Conservation (phyloP, 441 rosid genomes). For the Adansonia rubrostipa region DNA sequence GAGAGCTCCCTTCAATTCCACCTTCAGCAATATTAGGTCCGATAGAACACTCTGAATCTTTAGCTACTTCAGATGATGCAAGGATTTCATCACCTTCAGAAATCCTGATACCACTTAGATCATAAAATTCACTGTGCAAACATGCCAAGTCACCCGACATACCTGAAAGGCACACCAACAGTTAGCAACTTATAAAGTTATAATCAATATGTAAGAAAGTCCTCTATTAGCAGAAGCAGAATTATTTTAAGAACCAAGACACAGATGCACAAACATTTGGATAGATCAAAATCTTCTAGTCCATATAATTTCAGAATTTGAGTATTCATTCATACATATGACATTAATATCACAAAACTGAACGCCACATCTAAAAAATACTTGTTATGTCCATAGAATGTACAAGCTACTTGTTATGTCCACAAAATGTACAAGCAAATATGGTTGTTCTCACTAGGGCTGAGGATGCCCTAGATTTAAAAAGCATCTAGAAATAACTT, state of each 20-base stretch:
- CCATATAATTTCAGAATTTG: neutral
- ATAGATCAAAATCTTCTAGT: neutral
- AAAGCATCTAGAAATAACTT: neutral
- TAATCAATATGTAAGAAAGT: conserved; percentile 10
- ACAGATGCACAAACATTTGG: neutral
- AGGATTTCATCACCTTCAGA: conserved; percentile 46
- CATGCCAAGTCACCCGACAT: conserved; percentile 59
- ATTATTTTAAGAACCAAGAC: conserved; percentile 16
- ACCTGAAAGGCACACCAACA: conserved; percentile 58
- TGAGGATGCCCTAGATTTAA: neutral
- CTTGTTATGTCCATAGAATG: neutral
- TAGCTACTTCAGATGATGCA: conserved; percentile 48
- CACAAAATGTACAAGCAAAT: conserved; percentile 5
- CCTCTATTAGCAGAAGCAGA: conserved; percentile 17
- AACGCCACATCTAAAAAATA: neutral
- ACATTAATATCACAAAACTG: neutral
- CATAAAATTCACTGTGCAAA: conserved; percentile 66
- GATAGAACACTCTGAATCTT: conserved; percentile 45
- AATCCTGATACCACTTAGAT: conserved; percentile 61
- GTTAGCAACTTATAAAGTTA: conserved; percentile 8
- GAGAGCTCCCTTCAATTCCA: conserved; percentile 44
- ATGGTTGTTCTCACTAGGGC: neutral
- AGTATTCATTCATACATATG: neutral
- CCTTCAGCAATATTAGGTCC: conserved; percentile 40
- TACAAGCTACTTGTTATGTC: neutral